A percentile compares a stretch with the other conserved stretches of the same genome.
Conservation (phyloP, 202 grass and related monocot species). For the Schoenoplectus triqueter region DNA sequence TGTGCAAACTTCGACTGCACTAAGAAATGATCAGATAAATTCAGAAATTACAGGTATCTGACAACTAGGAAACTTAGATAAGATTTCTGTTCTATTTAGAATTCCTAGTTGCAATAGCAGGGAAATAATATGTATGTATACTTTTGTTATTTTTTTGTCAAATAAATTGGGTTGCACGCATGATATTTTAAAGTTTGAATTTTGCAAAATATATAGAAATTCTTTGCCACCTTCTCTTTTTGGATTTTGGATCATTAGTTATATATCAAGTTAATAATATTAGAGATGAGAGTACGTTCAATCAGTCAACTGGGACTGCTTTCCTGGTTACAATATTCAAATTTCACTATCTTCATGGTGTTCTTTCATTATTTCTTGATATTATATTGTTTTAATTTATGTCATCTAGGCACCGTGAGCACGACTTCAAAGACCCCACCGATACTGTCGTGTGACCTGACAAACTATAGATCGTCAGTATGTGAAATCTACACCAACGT, state of each 20-base stretch:
- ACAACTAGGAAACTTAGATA: not conserved
- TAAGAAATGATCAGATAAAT: not conserved
- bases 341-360: not conserved
- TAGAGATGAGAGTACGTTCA: too few species aligned
- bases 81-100: not conserved
- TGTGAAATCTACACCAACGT: slow-evolving; percentile 66
- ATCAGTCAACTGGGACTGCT: not conserved
- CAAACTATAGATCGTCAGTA: slow-evolving; percentile 43
- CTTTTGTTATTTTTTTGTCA: not conserved
- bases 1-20: not conserved
- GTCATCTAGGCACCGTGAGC: not conserved
- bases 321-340: not conserved
- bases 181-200: not conserved
- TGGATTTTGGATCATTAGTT: too few species aligned
- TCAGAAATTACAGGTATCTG: slow-evolving; percentile 22
- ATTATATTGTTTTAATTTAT: slow-evolving; percentile 7
- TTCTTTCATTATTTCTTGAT: not conserved
- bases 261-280: too few species aligned
- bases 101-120: not conserved
- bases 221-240: too few species aligned
- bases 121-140: too few species aligned
- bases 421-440: not conserved
- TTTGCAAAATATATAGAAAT: too few species aligned
- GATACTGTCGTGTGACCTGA: slow-evolving; percentile 50
- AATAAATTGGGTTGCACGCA: not conserved